Evolutionary conservation across 306 rosid species (phyloP).

Genomic region (Abrus pulchellus): DNA sequence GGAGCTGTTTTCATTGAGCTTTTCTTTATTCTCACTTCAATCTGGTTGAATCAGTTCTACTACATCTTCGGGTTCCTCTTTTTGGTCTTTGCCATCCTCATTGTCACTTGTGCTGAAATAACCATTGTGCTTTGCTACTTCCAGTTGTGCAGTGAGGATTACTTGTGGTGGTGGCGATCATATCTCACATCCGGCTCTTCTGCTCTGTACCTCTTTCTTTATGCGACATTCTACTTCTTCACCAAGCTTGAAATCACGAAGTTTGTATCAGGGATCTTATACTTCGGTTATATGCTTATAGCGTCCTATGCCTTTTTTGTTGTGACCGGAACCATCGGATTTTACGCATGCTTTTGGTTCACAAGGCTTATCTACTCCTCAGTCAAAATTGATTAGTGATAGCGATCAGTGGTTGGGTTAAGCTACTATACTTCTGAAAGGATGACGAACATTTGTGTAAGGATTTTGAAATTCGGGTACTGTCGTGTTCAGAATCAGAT

Average conservation of each 20-base stretch:
- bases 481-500: constrained; percentile 64
- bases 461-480: constrained; percentile 67
- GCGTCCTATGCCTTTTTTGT: constrained; percentile 96
- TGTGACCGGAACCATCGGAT: constrained; percentile 93
- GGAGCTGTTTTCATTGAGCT: constrained; percentile 99
- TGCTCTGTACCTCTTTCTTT: constrained; percentile 91
- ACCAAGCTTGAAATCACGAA: constrained; percentile 98
- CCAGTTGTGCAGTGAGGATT: constrained; percentile 98
- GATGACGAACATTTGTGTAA: constrained; percentile 57
- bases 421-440: constrained; percentile 47
- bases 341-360: constrained; percentile 98
- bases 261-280: constrained; percentile 83
- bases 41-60: constrained; percentile 98
- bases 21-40: constrained; percentile 96
- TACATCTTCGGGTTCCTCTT: constrained; percentile 98
- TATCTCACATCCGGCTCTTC: constrained; percentile 96
- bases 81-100: constrained; percentile 86
- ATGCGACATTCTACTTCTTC: constrained; percentile 97
- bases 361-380: constrained; percentile 98
- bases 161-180: constrained; percentile 98
- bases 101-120: constrained; percentile 93
- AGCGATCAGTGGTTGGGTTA: constrained; percentile 41
- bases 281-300: constrained; percentile 97
- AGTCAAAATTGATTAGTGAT: constrained; percentile 82
- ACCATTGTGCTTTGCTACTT: constrained; percentile 96